Conservation (phyloP, 495 filamentous ascomycete species). For the Podospora anserina region DNA sequence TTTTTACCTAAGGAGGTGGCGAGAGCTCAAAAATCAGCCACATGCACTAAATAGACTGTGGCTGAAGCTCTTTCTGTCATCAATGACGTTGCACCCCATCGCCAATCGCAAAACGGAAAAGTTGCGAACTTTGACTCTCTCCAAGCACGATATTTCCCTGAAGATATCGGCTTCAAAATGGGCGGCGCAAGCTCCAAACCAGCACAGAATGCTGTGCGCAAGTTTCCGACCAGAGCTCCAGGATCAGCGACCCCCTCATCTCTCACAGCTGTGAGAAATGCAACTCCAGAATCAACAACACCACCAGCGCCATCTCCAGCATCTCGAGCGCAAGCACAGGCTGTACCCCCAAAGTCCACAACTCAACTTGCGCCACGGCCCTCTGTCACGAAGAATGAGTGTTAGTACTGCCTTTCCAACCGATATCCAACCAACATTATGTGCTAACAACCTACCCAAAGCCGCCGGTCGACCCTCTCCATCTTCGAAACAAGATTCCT, state of each 20-base stretch:
- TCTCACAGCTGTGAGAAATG: conserved; percentile 19
- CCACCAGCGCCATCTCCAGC: conserved; percentile 17
- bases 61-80: conserved; percentile 6
- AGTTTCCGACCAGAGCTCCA: conserved; percentile 41
- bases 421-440: neutral
- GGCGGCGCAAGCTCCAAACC: conserved; percentile 32
- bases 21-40: neutral
- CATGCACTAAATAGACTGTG: neutral
- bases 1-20: conserved; percentile 6
- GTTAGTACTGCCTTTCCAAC: conserved; percentile 24
- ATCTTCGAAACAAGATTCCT: conserved; percentile 11
- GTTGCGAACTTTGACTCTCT: neutral
- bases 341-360: conserved; percentile 15
- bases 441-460: conserved; percentile 29
- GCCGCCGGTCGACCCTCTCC: neutral
- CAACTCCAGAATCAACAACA: conserved; percentile 5
- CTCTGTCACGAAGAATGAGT: conserved; percentile 37
- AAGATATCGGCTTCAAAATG: conserved; percentile 21
- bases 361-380: conserved; percentile 26
- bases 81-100: neutral
- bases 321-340: conserved; percentile 18
- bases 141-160: neutral
- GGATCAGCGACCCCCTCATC: conserved; percentile 23
- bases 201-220: conserved; percentile 39
- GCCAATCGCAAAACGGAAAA: neutral